Evolutionary conservation across 2,329 filamentous ascomycete genomes (phyloP).

Genomic region (Aureobasidium sp.): DNA sequence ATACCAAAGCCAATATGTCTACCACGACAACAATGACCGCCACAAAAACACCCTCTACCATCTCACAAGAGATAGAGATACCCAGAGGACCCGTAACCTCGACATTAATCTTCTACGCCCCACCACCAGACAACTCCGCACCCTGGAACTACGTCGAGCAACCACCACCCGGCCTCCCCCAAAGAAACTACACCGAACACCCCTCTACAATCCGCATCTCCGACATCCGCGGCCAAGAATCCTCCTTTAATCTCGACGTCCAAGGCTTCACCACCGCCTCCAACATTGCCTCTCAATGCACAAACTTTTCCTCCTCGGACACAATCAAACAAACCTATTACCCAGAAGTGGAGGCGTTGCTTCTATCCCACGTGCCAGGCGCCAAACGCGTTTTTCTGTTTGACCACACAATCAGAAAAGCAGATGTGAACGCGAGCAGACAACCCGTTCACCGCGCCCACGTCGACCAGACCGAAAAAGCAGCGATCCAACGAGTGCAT

Average conservation of each 20-base stretch:
- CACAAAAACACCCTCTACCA: neutral
- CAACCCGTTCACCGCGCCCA: conserved; percentile 67
- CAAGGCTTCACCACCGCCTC: conserved; percentile 67
- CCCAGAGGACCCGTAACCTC: conserved; percentile 57
- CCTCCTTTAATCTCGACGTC: conserved; percentile 59
- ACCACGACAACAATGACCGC: conserved; percentile 1
- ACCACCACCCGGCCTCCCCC: conserved; percentile 53
- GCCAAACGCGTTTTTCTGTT: conserved; percentile 65
- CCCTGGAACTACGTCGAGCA: conserved; percentile 57
- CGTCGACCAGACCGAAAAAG: conserved; percentile 70
- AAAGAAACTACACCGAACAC: conserved; percentile 56
- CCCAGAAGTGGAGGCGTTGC: conserved; percentile 68
- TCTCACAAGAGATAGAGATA: conserved; percentile 12
- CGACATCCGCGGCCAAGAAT: conserved; percentile 68
- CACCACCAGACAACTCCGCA: conserved; percentile 51
- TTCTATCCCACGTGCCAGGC: conserved; percentile 62
- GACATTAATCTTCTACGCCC: conserved; percentile 58
- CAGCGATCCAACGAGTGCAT: conserved; percentile 60
- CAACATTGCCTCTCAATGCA: conserved; percentile 47
- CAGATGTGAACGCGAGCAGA: conserved; percentile 51
- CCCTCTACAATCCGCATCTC: conserved; percentile 51
- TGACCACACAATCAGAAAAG: conserved; percentile 80
- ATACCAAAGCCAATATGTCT: neutral
- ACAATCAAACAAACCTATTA: conserved; percentile 71
- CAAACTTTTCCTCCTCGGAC: conserved; percentile 60